Conservation (phyloP, 2,329 filamentous ascomycete species). For the Piedraia hortae region DNA sequence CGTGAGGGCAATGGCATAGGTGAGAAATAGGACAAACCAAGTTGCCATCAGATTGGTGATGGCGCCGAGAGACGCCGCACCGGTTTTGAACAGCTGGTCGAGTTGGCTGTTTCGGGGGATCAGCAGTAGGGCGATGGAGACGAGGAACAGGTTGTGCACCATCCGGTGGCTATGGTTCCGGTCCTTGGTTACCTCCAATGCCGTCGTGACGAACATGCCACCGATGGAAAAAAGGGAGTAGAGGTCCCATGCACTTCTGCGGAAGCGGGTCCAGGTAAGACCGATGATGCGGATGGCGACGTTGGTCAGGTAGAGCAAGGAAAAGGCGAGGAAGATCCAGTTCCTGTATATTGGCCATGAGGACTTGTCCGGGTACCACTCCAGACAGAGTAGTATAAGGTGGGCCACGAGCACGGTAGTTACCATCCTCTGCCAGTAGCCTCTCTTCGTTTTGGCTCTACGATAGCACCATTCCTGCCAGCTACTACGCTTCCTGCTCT, state of each 20-base stretch:
- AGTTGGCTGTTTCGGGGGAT: conserved; percentile 92
- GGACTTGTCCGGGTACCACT: conserved; percentile 50
- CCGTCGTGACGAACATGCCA: conserved; percentile 58
- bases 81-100: conserved; percentile 96
- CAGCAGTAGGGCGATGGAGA: conserved; percentile 63
- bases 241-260: conserved; percentile 82
- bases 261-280: conserved; percentile 73
- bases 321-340: conserved; percentile 54
- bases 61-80: conserved; percentile 67
- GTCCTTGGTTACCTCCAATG: conserved; percentile 39
- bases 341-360: conserved; percentile 43
- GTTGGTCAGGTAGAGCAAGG: conserved; percentile 57
- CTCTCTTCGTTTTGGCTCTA: conserved; percentile 75
- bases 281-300: conserved; percentile 62
- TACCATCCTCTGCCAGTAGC: conserved; percentile 65
- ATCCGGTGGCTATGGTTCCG: conserved; percentile 36
- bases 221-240: conserved; percentile 58
- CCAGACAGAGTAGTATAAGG: conserved; percentile 53
- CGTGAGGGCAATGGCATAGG: conserved; percentile 87
- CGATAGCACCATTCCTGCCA: conserved; percentile 93
- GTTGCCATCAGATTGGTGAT: conserved; percentile 85
- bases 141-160: conserved; percentile 81
- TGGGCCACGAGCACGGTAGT: conserved; percentile 60
- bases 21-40: conserved; percentile 89
- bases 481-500: conserved; percentile 38